Evolutionary conservation across 2,329 filamentous ascomycete genomes (phyloP).

Genomic region (Xylaria sp.): DNA sequence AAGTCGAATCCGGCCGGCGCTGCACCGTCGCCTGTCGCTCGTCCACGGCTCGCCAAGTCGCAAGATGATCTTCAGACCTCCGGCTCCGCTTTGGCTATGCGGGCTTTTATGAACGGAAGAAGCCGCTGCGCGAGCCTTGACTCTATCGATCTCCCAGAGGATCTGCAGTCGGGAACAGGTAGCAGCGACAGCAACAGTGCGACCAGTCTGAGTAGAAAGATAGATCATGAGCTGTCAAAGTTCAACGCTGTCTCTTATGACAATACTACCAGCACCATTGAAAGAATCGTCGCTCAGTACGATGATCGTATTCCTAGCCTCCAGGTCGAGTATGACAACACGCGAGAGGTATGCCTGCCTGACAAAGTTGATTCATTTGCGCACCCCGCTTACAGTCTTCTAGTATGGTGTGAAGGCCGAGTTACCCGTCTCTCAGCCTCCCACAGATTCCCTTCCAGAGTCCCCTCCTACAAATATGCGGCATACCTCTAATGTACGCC

Average conservation of each 20-base stretch:
- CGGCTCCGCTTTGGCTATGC: constrained; percentile 17
- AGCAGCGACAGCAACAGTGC: neutral
- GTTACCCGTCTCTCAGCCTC: constrained; percentile 15
- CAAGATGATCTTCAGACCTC: constrained; percentile 36
- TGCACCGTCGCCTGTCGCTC: constrained; percentile 12
- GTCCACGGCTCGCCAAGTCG: constrained; percentile 14
- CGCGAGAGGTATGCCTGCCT: constrained; percentile 22
- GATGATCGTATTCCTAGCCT: constrained; percentile 27
- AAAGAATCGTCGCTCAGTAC: constrained; percentile 51
- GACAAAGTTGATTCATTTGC: neutral
- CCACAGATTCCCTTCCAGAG: constrained; percentile 22
- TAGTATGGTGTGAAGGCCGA: constrained; percentile 19
- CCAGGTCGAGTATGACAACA: constrained; percentile 18
- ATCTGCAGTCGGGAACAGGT: constrained; percentile 14
- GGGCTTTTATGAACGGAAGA: constrained; percentile 27
- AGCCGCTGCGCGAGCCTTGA: constrained; percentile 19
- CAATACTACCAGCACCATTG: constrained; percentile 49
- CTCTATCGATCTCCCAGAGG: neutral
- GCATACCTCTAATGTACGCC: neutral
- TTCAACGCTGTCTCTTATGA: constrained; percentile 34
- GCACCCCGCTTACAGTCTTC: constrained; percentile 15
- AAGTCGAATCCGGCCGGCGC: constrained; percentile 13
- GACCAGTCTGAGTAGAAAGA: constrained; percentile 15
- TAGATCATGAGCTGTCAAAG: constrained; percentile 18
- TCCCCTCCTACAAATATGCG: constrained; percentile 14